A percentile compares a stretch with the other conserved stretches of the same genome.
Conservation (phyloP, 1,139 yeast genomes). For the Schizosaccharomyces versatilis region DNA sequence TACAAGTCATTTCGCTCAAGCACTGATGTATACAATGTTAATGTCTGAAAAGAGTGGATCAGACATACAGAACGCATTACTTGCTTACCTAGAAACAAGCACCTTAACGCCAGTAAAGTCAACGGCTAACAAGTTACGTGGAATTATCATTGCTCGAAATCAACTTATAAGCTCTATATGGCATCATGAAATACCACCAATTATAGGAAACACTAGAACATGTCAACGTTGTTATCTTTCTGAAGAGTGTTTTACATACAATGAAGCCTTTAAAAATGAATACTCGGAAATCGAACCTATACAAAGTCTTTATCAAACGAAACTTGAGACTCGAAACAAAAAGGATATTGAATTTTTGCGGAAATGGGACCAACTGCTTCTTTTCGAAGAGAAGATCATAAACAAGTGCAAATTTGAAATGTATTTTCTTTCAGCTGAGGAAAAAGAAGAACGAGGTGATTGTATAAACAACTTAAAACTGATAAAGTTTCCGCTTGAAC, state of each 20-base stretch:
- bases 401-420: slow-evolving; percentile 36
- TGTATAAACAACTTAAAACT: slow-evolving; percentile 23
- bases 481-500: not conserved
- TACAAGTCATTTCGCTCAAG: slow-evolving; percentile 65
- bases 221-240: slow-evolving; percentile 52
- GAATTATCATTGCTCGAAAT: slow-evolving; percentile 51
- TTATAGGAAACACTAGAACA: slow-evolving; percentile 28
- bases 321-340: slow-evolving; percentile 28
- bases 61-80: slow-evolving; percentile 39
- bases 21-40: slow-evolving; percentile 59
- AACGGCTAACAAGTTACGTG: slow-evolving; percentile 31
- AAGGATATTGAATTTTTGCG: slow-evolving; percentile 33
- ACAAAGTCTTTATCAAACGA: slow-evolving; percentile 25
- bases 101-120: slow-evolving; percentile 27
- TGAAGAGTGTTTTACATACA: slow-evolving; percentile 46
- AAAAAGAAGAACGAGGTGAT: slow-evolving; percentile 41
- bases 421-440: slow-evolving; percentile 42
- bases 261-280: slow-evolving; percentile 32
- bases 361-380: slow-evolving; percentile 54
- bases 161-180: slow-evolving; percentile 37
- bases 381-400: slow-evolving; percentile 47
- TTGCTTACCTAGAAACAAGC: slow-evolving; percentile 51
- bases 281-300: slow-evolving; percentile 17
- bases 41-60: slow-evolving; percentile 51
- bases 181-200: slow-evolving; percentile 33